Evolutionary conservation across 306 rosid genomes (phyloP), one percentile per base, ranked within the genome.

Genomic region (Bauhinia variegata): DNA sequence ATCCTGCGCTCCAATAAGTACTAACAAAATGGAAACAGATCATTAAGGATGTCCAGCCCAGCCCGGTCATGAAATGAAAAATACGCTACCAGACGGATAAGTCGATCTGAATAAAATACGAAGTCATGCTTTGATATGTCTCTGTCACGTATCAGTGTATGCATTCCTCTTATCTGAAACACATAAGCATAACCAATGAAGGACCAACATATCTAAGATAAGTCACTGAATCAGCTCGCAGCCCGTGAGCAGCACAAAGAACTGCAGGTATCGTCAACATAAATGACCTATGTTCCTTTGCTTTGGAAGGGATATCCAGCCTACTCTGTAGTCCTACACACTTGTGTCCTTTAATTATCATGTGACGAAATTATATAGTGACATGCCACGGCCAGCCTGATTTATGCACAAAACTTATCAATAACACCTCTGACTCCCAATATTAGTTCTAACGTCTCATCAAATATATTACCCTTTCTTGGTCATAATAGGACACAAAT

Each of bases 111-210:
- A 77, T 93, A 93, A 86, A 93, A 93, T 43, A 89, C 89, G 66
- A 89, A 93, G 72, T 93, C 96, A 75, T 89, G 97, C 79, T 93
- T 93, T 28, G 97, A 93, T 83, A 93, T 90, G 11, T 93, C 96
- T 38, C 36, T 70, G 75, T 90, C 97, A 65, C 99, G 88, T 73
- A 93, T 93, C 82, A 93, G 75, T 15, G 97, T 93, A 79, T 93
- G 99, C 97, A 90, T 93, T 36, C 99, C 99, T 72, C 99, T 84
- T 60, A 90, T 88, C 99, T 93, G 91, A 47, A 77, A 80, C 55
- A 68, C 33, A 72, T 46, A 77, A 75, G 64, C 70, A 60, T 4
- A 83, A 67, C 65, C 59, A 63, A 74, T 58, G 67, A 69, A 72
- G 70, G 71, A 62, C 37, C 42, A 63, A 44, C 11, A 73, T 42